These are phyloP conservation scores for Berkeleyomyces rouxiae DNA, from an alignment of 2,329 filamentous ascomycete genomes.

Conservation along the genomic window DNA sequence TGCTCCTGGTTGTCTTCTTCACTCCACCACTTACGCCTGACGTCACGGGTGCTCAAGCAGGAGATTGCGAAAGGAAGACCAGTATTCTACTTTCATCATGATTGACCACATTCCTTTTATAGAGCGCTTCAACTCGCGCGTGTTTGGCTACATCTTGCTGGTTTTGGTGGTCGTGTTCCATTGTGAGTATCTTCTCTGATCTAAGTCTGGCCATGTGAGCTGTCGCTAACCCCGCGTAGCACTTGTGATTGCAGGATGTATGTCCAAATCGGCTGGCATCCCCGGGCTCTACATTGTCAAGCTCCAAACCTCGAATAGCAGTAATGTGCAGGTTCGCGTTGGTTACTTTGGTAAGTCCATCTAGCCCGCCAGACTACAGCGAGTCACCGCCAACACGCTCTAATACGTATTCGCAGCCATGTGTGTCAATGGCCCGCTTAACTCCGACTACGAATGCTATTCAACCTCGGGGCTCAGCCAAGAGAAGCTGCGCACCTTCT, in stretches of 20 bases:
- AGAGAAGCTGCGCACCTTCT: slow-evolving; percentile 11
- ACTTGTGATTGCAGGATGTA: slow-evolving; percentile 12
- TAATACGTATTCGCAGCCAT: slow-evolving; percentile 3
- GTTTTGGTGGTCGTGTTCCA: slow-evolving; percentile 13
- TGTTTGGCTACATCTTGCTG: slow-evolving; percentile 12
- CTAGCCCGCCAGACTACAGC: not conserved
- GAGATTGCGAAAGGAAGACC: not conserved
- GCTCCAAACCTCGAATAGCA: slow-evolving; percentile 6
- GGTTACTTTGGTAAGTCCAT: slow-evolving; percentile 12
- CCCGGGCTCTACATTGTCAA: slow-evolving; percentile 11
- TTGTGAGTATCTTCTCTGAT: not conserved
- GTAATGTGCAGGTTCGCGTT: slow-evolving; percentile 9
- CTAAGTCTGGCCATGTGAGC: too few relatives aligned
- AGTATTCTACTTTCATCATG: not conserved
- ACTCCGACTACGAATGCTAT: slow-evolving; percentile 10
- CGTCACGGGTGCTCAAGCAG: not conserved
- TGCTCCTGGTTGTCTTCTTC: not conserved
- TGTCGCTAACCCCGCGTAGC: not conserved
- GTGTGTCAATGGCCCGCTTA: slow-evolving; percentile 11
- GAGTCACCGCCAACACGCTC: not conserved
- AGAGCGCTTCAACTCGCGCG: slow-evolving; percentile 13
- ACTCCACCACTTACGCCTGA: not conserved
- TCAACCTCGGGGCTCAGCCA: slow-evolving; percentile 8
- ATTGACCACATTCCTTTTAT: slow-evolving; percentile 6
- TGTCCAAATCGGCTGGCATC: slow-evolving; percentile 13